Base-by-base conservation (phyloP, 768 basidiomycete species). In the Dioszegia aurantiaca region DNA sequence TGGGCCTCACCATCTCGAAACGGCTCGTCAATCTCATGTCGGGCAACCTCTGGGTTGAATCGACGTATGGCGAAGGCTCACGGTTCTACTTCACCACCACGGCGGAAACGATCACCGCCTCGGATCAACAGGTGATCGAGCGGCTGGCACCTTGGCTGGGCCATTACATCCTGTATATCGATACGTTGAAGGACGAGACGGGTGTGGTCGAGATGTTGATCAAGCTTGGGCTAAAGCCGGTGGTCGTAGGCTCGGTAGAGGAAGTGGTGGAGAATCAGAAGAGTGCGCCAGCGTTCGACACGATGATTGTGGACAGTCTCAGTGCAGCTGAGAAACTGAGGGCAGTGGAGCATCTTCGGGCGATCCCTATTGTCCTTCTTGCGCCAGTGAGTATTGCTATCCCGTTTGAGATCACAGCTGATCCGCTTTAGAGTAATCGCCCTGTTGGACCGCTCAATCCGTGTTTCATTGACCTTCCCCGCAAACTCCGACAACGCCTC, bases 31-130 rank as follows among this genome's bases (percentile, higher is more conserved):
- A 86, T 46, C 86, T 99, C 67, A 99, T 99, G 95, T 86, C 90
- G 67, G 95, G 95, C 44, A 90, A 94, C 70, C 89, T 99, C 82
- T 99, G 95, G 95, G 95, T 99, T 21, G 90, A 95, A 78, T 88
- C 87, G 61, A 91, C 94, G 75, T 89, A 94, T 59, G 83, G 87
- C 44, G 87, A 89, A 67, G 95, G 95, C 26, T 89, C 68, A 57
- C 63, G 70, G 56, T 77, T 97, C 83, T 94, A 88, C 84, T 98
- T 98, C 81, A 90, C 93, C 83, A 81, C 84, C 53, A 42, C 66
- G 30, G 65, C 73, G 27, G 71, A 75, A 48, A 69, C 68, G 56
- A 69, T 60, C n/a, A 58, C 55, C 19, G 58, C 63, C 2, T 57
- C 71, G 19, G 53, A 60, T 12, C 63, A 71, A 9, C 53, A 67